Conservation (phyloP, 768 basidiomycete genomes). For the Daedalea quercina region DNA sequence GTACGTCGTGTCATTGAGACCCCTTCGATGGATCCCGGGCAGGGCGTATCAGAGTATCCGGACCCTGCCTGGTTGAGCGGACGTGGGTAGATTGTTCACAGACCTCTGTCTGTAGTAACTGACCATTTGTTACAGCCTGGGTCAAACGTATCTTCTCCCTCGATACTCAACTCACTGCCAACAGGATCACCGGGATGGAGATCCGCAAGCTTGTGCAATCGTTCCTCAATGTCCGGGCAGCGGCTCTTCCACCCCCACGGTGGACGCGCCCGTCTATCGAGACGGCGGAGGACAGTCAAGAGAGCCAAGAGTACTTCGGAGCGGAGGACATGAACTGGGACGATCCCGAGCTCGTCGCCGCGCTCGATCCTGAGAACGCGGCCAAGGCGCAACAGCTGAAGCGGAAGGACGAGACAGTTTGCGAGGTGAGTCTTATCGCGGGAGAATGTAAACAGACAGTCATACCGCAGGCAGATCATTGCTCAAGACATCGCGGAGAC, state of each 20-base stretch:
- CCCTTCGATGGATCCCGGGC: slow-evolving; percentile 30
- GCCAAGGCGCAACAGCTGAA: slow-evolving; percentile 24
- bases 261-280: slow-evolving; percentile 22
- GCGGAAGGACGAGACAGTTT: slow-evolving; percentile 41
- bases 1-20: slow-evolving; percentile 46
- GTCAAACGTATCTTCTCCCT: slow-evolving; percentile 43
- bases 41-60: slow-evolving; percentile 43
- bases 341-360: slow-evolving; percentile 53
- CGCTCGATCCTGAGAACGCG: slow-evolving; percentile 32
- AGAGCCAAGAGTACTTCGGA: slow-evolving; percentile 76
- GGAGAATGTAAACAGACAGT: not conserved
- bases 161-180: slow-evolving; percentile 34
- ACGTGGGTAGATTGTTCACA: slow-evolving; percentile 29
- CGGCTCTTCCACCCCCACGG: slow-evolving; percentile 38
- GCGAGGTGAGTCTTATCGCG: slow-evolving; percentile 34
- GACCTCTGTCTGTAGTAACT: not conserved
- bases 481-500: slow-evolving; percentile 41
- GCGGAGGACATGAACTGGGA: slow-evolving; percentile 38
- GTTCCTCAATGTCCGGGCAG: slow-evolving; percentile 52
- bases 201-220: slow-evolving; percentile 51
- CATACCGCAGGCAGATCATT: slow-evolving; percentile 34
- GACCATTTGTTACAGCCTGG: slow-evolving; percentile 43
- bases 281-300: slow-evolving; percentile 40
- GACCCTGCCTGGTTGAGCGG: slow-evolving; percentile 52
- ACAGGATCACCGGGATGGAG: slow-evolving; percentile 40